Evolutionary conservation across 1,139 yeast genomes (phyloP).

Genomic region (Lodderomyces theae): DNA sequence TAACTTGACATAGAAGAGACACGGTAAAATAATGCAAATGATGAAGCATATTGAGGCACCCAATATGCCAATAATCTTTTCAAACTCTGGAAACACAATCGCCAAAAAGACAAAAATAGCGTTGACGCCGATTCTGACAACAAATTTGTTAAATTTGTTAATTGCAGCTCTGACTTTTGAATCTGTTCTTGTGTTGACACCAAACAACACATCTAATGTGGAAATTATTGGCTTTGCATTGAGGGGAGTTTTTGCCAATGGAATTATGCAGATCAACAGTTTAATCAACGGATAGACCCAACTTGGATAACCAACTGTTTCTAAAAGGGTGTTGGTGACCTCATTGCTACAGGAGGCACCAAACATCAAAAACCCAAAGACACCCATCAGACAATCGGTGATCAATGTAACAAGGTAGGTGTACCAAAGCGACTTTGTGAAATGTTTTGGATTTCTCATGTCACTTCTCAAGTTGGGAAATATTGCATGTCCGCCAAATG

Average conservation of each 20-base stretch:
- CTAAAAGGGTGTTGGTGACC: conserved; percentile 71
- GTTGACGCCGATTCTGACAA: conserved; percentile 47
- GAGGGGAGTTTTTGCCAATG: conserved; percentile 84
- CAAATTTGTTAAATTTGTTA: conserved; percentile 17
- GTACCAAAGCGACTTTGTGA: conserved; percentile 33
- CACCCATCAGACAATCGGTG: conserved; percentile 74
- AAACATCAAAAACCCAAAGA: conserved; percentile 85
- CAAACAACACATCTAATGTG: conserved; percentile 44
- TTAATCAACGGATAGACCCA: conserved; percentile 66
- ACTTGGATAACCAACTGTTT: conserved; percentile 69
- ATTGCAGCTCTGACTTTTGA: conserved; percentile 13
- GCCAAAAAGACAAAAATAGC: conserved; percentile 50
- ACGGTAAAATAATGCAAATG: conserved; percentile 55
- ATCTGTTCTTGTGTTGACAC: conserved; percentile 17
- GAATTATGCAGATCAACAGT: conserved; percentile 72
- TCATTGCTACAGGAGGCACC: conserved; percentile 76
- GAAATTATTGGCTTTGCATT: conserved; percentile 85
- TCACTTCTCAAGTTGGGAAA: conserved; percentile 59
- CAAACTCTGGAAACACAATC: conserved; percentile 57
- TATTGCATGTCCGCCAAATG: conserved; percentile 63
- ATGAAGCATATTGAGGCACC: conserved; percentile 59
- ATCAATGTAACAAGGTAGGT: conserved; percentile 64
- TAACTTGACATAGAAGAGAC: conserved; percentile 48
- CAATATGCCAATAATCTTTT: conserved; percentile 52
- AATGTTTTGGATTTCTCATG: conserved; percentile 54